A percentile compares a stretch with the other conserved stretches of the same genome.
These are phyloP conservation scores for Leishmania turanica DNA, from an alignment of 208 protist species.

Conservation along the genomic window DNA sequence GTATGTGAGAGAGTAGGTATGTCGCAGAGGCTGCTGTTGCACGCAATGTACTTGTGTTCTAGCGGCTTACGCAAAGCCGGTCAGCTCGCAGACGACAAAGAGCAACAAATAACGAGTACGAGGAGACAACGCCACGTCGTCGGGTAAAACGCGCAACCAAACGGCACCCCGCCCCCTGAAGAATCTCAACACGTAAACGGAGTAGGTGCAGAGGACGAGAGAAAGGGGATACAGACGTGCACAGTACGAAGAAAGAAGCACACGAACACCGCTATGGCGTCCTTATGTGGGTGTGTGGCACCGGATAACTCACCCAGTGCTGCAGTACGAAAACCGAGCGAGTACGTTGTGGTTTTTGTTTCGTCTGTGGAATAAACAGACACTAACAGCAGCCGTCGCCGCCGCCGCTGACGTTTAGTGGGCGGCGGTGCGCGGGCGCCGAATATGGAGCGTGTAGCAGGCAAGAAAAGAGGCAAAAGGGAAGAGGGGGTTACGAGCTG, in stretches of 20 bases:
- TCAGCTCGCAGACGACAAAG: not conserved
- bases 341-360: too few relatives aligned
- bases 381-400: not conserved
- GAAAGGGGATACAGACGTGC: not conserved
- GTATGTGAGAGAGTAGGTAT: not conserved
- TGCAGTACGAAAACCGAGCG: not conserved
- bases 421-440: not conserved
- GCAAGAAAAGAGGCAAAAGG: not conserved
- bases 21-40: too few relatives aligned
- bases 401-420: not conserved
- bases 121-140: not conserved
- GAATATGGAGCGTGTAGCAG: not conserved
- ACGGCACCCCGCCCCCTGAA: not conserved
- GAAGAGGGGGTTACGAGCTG: not conserved
- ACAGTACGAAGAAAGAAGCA: not conserved
- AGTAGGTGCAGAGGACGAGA: not conserved
- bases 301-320: not conserved
- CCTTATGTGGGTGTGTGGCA: not conserved
- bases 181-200: not conserved
- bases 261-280: not conserved
- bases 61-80: not conserved
- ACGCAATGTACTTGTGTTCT: not conserved
- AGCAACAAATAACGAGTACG: not conserved
- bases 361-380: not conserved
- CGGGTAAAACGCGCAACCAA: not conserved